A percentile compares a stretch with the other conserved stretches of the same genome.
Evolutionary conservation across 2,329 filamentous ascomycete species (phyloP).

Genomic region (Seiridium cupressi): DNA sequence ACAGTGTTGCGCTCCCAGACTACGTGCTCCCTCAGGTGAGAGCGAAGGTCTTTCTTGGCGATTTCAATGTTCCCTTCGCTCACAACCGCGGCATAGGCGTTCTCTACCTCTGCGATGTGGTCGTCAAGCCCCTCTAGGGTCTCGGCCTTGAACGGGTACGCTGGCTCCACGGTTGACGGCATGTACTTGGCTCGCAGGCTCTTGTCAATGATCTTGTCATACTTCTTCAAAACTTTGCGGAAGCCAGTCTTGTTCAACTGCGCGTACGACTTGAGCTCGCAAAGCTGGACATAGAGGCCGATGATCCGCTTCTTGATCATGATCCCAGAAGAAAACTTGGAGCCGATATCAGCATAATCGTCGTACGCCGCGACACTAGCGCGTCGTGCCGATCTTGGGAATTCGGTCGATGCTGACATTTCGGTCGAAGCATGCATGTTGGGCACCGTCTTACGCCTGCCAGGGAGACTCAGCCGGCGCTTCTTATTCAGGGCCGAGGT

Average conservation of each 20-base stretch:
- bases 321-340: conserved; percentile 66
- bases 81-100: conserved; percentile 76
- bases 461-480: conserved; percentile 35
- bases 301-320: conserved; percentile 91
- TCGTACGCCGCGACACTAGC: conserved; percentile 66
- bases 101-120: conserved; percentile 72
- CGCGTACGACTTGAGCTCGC: conserved; percentile 92
- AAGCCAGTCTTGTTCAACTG: conserved; percentile 98
- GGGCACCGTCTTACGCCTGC: conserved; percentile 34
- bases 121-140: conserved; percentile 71
- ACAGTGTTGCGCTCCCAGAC: conserved; percentile 99
- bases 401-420: conserved; percentile 61
- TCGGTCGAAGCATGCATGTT: conserved; percentile 43
- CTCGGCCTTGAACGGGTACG: conserved; percentile 76
- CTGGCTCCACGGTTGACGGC: conserved; percentile 67
- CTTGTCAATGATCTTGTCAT: conserved; percentile 90
- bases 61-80: conserved; percentile 75
- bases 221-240: conserved; percentile 95
- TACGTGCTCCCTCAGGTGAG: conserved; percentile 92
- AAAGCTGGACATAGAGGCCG: conserved; percentile 84
- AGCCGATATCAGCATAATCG: conserved; percentile 74
- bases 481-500: conserved; percentile 50
- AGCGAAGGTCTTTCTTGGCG: conserved; percentile 80
- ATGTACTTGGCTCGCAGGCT: conserved; percentile 78
- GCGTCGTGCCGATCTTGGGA: conserved; percentile 55